A percentile compares a stretch with the other conserved stretches of the same genome.
These are phyloP conservation scores for Globisporangium iwayamae DNA, from an alignment of 352 stramenopile species.

Conservation along the genomic window DNA sequence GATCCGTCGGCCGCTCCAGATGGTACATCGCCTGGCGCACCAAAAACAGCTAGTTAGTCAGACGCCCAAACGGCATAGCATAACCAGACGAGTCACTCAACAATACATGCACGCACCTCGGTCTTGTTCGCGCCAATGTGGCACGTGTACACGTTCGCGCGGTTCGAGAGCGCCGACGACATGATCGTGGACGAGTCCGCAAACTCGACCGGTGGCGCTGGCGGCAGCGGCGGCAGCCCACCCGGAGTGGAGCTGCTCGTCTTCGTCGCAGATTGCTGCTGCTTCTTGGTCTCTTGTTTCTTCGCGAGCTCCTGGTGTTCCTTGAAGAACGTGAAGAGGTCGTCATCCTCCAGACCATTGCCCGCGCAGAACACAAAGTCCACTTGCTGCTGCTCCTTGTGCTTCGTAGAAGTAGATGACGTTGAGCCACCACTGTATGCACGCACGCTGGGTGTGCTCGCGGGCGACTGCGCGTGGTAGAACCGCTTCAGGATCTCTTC, in stretches of 20 bases:
- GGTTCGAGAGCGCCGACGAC: constrained; percentile 35
- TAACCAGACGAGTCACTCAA: not conserved
- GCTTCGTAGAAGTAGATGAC: constrained; percentile 39
- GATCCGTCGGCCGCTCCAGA: constrained; percentile 53
- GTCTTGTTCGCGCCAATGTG: constrained; percentile 73
- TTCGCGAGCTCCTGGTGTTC: constrained; percentile 47
- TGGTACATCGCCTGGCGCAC: constrained; percentile 62
- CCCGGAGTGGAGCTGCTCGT: constrained; percentile 3
- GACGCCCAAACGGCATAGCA: not conserved
- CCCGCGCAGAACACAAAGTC: constrained; percentile 87
- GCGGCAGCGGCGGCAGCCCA: constrained; percentile 15
- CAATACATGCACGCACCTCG: constrained; percentile 30
- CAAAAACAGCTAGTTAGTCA: constrained; percentile 1
- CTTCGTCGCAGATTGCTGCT: constrained; percentile 1
- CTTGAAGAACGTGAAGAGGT: constrained; percentile 84
- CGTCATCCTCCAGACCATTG: constrained; percentile 81
- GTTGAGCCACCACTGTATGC: constrained; percentile 50
- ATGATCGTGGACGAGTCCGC: constrained; percentile 15
- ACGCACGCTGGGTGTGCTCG: constrained; percentile 81
- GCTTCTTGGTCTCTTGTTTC: constrained; percentile 14
- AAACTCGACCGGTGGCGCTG: constrained; percentile 15
- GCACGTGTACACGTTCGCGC: constrained; percentile 63
- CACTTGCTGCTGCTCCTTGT: constrained; percentile 26
- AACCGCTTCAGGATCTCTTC: constrained; percentile 64
- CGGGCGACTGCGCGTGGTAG: constrained; percentile 16